Percentiles rank a stretch among this genome's conserved stretches.
These are phyloP conservation scores for Quercus wislizeni DNA, from an alignment of 306 rosid genomes.

Conservation along the genomic window DNA sequence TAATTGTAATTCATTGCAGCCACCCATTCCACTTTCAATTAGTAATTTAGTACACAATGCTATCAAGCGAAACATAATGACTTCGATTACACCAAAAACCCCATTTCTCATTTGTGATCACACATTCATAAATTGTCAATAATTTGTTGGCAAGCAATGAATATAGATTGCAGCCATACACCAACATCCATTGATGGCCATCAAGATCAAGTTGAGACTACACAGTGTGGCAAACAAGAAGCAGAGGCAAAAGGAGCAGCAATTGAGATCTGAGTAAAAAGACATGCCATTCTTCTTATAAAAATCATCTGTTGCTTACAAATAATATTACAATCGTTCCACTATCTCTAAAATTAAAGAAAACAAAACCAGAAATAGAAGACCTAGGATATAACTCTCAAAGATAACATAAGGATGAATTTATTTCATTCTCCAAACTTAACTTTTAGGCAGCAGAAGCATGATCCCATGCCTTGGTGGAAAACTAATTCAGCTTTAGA, in stretches of 20 bases:
- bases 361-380: background rate
- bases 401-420: conserved; percentile 1
- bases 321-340: background rate
- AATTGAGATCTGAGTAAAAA: background rate
- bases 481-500: background rate
- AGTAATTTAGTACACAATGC: too few species aligned
- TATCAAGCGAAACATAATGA: too few species aligned
- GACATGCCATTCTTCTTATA: background rate
- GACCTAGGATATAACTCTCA: background rate
- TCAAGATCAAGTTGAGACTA: background rate
- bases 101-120: too few species aligned
- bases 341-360: conserved; percentile 3
- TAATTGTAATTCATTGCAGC: too few species aligned
- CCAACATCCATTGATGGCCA: too few species aligned
- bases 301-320: conserved; percentile 1
- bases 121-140: too few species aligned
- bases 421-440: conserved; percentile 5
- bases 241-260: background rate
- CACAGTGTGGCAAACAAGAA: background rate
- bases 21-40: too few species aligned
- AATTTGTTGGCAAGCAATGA: too few species aligned
- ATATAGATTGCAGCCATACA: too few species aligned
- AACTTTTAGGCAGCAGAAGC: background rate
- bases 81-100: too few species aligned
- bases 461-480: conserved; percentile 2